phyloP scores from a whole-genome alignment of 345 rosid species.

The Hibiscus trionum region DNA sequence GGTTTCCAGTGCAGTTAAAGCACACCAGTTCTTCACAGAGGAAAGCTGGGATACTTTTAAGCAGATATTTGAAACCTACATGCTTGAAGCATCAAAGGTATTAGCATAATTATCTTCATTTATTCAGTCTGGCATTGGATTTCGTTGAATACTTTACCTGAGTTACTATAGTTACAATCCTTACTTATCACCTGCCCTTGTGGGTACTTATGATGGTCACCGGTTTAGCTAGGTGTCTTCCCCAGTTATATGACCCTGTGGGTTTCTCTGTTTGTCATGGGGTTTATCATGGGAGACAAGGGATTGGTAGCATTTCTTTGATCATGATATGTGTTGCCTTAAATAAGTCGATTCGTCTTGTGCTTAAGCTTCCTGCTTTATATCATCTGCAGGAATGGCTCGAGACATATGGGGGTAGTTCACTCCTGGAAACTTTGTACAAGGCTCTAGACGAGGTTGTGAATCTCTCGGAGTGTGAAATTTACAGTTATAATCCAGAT shows the following conservation, averaged over 20 bases:
- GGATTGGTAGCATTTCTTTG: background rate
- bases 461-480: constrained; percentile 69
- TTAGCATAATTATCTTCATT: background rate
- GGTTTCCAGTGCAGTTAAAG: constrained; percentile 74
- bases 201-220: background rate
- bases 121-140: background rate
- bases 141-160: background rate
- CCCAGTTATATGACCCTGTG: background rate
- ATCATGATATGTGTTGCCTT: background rate
- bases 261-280: background rate
- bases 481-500: constrained; percentile 74
- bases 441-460: constrained; percentile 96
- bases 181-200: background rate
- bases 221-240: background rate
- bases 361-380: background rate
- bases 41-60: constrained; percentile 77
- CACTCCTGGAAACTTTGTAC: constrained; percentile 64
- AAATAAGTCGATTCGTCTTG: background rate
- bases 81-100: constrained; percentile 96
- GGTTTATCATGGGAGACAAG: background rate
- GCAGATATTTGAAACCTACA: constrained; percentile 71
- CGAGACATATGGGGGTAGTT: constrained; percentile 56
- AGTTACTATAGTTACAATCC: background rate
- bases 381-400: constrained; percentile 52
- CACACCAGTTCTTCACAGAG: constrained; percentile 88